phyloP scores from a whole-genome alignment of 768 basidiomycete genomes.

The Glaciozyma antarctica region DNA sequence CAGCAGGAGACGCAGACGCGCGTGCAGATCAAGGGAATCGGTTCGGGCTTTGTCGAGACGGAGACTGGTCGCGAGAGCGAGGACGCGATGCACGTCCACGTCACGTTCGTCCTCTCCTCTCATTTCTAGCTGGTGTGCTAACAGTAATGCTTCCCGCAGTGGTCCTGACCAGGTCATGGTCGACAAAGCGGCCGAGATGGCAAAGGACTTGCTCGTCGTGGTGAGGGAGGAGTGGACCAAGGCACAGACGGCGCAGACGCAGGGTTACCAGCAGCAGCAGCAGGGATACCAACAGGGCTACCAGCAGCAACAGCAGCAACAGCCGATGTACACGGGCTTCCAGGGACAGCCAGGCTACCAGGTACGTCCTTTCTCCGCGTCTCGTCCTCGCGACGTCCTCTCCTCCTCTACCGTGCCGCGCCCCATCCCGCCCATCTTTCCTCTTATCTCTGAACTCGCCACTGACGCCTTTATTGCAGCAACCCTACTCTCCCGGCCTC shows the following conservation, averaged over 20 bases:
- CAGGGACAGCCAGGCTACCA: conserved; percentile 11
- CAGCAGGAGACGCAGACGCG: conserved; percentile 91
- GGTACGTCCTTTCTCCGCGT: conserved; percentile 1
- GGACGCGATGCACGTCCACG: conserved; percentile 83
- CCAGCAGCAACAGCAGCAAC: conserved; percentile 15
- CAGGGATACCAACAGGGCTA: conserved; percentile 1
- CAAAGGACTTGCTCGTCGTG: conserved; percentile 82
- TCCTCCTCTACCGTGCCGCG: neutral
- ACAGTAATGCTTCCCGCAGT: conserved; percentile 34
- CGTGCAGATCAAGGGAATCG: conserved; percentile 92
- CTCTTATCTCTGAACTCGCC: conserved; percentile 1
- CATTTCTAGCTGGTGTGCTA: neutral
- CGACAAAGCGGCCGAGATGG: conserved; percentile 71
- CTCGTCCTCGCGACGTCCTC: neutral
- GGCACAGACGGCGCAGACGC: conserved; percentile 45
- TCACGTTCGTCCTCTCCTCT: conserved; percentile 48
- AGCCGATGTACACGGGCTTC: neutral
- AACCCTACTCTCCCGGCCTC: conserved; percentile 18
- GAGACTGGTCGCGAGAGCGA: conserved; percentile 80
- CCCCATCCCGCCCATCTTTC: no score
- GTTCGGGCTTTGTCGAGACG: conserved; percentile 88
- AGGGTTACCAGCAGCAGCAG: conserved; percentile 10
- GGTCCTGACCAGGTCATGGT: conserved; percentile 85
- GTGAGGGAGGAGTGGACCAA: conserved; percentile 80
- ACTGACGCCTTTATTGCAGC: neutral